A percentile compares a stretch with the other conserved stretches of the same genome.
Evolutionary conservation across 306 rosid species (phyloP).

Genomic region (Crotalaria pallida): DNA sequence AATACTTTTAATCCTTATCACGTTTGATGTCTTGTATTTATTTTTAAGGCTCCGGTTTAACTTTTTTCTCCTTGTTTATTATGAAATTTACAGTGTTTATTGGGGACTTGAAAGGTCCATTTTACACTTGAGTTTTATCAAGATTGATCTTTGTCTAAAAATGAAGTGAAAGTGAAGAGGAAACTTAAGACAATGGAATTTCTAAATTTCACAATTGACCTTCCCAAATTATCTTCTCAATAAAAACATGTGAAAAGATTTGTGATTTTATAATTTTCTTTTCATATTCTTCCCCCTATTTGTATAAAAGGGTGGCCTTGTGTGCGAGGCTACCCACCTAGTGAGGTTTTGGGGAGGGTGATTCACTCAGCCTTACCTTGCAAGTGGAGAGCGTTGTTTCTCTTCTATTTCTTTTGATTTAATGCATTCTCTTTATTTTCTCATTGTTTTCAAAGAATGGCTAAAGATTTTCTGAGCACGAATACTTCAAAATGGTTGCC

Average conservation of each 20-base stretch:
- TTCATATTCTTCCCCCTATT: background rate
- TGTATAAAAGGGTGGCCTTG: too few relatives aligned
- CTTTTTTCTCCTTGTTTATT: background rate
- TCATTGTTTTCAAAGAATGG: slow-evolving; percentile 5
- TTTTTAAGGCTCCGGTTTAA: too few relatives aligned
- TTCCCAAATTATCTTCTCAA: slow-evolving; percentile 4
- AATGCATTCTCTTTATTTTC: too few relatives aligned
- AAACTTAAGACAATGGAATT: background rate
- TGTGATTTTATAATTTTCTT: background rate
- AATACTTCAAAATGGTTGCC: too few relatives aligned
- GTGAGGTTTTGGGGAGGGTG: too few relatives aligned
- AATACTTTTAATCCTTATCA: too few relatives aligned
- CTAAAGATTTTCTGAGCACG: background rate
- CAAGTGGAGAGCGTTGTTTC: background rate
- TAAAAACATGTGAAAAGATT: background rate
- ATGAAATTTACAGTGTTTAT: background rate
- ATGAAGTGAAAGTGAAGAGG: background rate
- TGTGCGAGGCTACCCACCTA: too few relatives aligned
- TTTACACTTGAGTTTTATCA: background rate
- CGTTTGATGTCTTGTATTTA: too few relatives aligned
- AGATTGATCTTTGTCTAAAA: background rate
- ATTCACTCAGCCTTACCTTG: too few relatives aligned
- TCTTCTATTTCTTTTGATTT: background rate
- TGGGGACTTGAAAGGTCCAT: slow-evolving; percentile 1
- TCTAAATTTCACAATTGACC: background rate